These are phyloP conservation scores for Boletellus ananas DNA, from an alignment of 768 basidiomycete genomes.

Conservation along the genomic window DNA sequence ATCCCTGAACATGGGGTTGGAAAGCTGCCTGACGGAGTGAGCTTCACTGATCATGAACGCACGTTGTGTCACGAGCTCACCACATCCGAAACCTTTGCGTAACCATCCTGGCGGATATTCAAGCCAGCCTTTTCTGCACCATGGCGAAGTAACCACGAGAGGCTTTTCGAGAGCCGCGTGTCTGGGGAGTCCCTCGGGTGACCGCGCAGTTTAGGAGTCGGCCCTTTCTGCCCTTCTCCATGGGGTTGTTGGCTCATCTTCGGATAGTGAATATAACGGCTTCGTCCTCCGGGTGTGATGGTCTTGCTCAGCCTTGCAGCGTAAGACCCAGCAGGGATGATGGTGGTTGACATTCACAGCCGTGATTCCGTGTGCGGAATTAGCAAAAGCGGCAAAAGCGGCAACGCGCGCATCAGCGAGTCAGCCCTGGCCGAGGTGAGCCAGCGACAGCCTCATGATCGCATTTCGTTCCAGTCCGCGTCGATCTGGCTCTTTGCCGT, in stretches of 20 bases:
- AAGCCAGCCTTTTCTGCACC: constrained; percentile 76
- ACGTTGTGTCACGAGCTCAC: constrained; percentile 46
- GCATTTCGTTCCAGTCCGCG: constrained; percentile 6
- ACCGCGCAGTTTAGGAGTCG: constrained; percentile 51
- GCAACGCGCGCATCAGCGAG: neutral
- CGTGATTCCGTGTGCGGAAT: neutral
- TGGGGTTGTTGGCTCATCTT: constrained; percentile 9
- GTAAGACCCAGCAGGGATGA: neutral
- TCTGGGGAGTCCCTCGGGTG: constrained; percentile 60
- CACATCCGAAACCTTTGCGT: constrained; percentile 74
- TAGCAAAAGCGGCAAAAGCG: neutral
- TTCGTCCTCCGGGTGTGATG: neutral
- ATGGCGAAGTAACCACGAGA: constrained; percentile 91
- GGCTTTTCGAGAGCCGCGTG: constrained; percentile 74
- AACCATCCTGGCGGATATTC: constrained; percentile 79
- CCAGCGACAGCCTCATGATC: constrained; percentile 10
- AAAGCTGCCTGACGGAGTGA: constrained; percentile 46
- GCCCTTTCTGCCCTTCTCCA: constrained; percentile 10
- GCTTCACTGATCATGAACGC: neutral
- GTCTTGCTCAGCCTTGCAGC: neutral
- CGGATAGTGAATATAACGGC: neutral
- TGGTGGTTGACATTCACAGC: constrained; percentile 10
- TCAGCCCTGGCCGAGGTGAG: neutral
- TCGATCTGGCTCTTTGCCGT: neutral
- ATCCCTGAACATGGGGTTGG: constrained; percentile 61